Base-by-base conservation (phyloP, 306 rosid genomes). In the Corylus avellana region DNA sequence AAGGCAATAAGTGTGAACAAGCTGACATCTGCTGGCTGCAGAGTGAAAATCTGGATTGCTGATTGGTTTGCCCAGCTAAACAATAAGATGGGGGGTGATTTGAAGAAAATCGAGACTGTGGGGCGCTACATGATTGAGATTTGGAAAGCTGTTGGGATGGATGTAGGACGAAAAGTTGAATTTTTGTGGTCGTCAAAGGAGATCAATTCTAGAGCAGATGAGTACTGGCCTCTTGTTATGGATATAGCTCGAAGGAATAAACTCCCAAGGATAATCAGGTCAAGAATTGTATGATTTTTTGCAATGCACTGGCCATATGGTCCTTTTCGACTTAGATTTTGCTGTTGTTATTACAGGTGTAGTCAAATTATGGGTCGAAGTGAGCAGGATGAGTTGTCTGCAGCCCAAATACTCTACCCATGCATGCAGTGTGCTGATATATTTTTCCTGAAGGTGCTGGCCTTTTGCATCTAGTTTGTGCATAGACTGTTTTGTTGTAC, bases 361-460 rank as follows among this genome's bases (percentile, higher is more conserved):
- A 77, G 93, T 54, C 97, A 90, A 83, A 94, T 92, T 27, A 94
- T 92, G 98, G 98, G 98, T 22, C 86, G 95, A 61, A 85, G 57
- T 70, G 97, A 94, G 44, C 82, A 85, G 12, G 97, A 91, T 0
- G 95, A 92, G 70, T 83, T 94, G 82, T 82, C 91, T 53, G 97
- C 95, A 16, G 98, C 97, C 61, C 98, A 92, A 79, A 92, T 92
- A 82, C 50, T 94, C 80, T 94, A 94, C 84, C 98, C 97, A 3
- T 94, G 97, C 84, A 92, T 94, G 98, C 98, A 92, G 75, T 94
- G 98, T 81, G 97, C 98, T 59, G 98, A 94, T 84, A 86, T 91
- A 44, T 94, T 94, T 90, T 94, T 89, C 82, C 90, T 91, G 62
- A 85, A 92, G 98, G 98, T 83, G 70, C 73, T 75, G 79, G 46